phyloP scores from a whole-genome alignment of 1,284 basidiomycete species.

The Melampsora larici-populina region DNA sequence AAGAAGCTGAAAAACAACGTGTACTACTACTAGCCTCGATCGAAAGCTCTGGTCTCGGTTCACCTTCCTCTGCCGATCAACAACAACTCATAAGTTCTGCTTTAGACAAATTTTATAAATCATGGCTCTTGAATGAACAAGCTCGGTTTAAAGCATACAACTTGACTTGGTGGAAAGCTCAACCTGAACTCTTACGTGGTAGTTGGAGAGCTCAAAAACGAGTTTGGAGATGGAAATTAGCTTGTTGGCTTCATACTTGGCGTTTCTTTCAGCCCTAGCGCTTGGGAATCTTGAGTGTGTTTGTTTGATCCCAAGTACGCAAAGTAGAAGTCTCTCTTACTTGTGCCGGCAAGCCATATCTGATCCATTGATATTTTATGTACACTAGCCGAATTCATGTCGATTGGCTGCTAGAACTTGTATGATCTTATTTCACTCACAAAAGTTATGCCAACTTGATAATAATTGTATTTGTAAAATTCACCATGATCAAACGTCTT shows the following conservation, averaged over 20 bases:
- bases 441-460: too few relatives aligned
- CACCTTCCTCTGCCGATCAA: background rate
- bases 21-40: background rate
- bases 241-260: slow-evolving; percentile 2
- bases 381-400: too few relatives aligned
- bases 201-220: slow-evolving; percentile 13
- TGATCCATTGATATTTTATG: too few relatives aligned
- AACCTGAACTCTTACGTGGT: slow-evolving; percentile 10
- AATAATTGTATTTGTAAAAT: too few relatives aligned
- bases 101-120: slow-evolving; percentile 15
- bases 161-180: slow-evolving; percentile 14
- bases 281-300: too few relatives aligned
- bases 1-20: slow-evolving; percentile 31
- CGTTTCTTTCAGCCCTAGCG: too few relatives aligned
- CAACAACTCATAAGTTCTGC: background rate
- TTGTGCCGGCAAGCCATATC: too few relatives aligned
- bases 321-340: too few relatives aligned
- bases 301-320: too few relatives aligned
- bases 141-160: slow-evolving; percentile 3
- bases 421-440: too few relatives aligned
- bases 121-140: slow-evolving; percentile 16
- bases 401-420: too few relatives aligned
- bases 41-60: background rate
- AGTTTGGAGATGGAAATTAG: slow-evolving; percentile 25
- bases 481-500: too few relatives aligned